phyloP scores from a whole-genome alignment of 441 rosid genomes.

The Biscutella auriculata region DNA sequence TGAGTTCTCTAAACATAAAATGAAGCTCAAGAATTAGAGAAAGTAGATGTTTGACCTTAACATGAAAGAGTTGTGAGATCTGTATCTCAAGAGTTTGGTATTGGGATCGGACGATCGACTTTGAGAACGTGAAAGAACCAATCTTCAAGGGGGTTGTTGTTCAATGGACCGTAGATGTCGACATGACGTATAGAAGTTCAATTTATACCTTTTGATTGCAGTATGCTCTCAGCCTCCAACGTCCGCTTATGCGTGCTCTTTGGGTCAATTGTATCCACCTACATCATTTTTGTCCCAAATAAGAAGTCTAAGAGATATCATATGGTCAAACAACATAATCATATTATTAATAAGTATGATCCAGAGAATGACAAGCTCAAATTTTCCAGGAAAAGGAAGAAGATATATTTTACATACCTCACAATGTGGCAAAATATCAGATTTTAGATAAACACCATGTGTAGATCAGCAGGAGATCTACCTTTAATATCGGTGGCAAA shows the following conservation, averaged over 20 bases:
- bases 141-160: slow-evolving; percentile 95
- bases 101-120: slow-evolving; percentile 86
- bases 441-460: slow-evolving; percentile 87
- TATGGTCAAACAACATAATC: background rate
- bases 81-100: slow-evolving; percentile 75
- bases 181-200: slow-evolving; percentile 86
- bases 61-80: slow-evolving; percentile 83
- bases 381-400: background rate
- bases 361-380: background rate
- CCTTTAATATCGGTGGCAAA: slow-evolving; percentile 34
- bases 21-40: background rate
- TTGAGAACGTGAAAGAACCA: slow-evolving; percentile 96
- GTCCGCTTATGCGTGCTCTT: slow-evolving; percentile 97
- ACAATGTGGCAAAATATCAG: slow-evolving; percentile 63
- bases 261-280: slow-evolving; percentile 86
- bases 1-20: background rate
- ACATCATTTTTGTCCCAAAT: slow-evolving; percentile 17
- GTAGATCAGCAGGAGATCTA: slow-evolving; percentile 92
- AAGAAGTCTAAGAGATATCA: background rate
- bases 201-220: slow-evolving; percentile 58
- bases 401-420: slow-evolving; percentile 38
- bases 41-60: slow-evolving; percentile 41
- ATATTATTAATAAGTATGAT: background rate
- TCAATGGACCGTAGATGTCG: slow-evolving; percentile 86
- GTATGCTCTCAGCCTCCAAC: slow-evolving; percentile 66